phyloP scores from a whole-genome alignment of 768 basidiomycete species.

The Pulveroboletus ravenelii region DNA sequence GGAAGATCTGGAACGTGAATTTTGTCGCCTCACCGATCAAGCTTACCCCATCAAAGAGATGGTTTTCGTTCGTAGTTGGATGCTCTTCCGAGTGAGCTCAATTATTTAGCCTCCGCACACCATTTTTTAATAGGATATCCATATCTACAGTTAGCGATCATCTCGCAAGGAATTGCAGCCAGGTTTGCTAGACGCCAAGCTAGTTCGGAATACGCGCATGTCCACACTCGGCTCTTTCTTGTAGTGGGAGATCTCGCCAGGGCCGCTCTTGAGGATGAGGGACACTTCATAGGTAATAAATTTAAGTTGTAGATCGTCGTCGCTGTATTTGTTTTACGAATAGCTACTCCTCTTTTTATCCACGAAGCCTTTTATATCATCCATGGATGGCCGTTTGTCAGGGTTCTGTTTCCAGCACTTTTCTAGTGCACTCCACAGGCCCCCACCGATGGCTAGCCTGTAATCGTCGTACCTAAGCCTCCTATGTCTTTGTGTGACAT shows the following conservation, averaged over 20 bases:
- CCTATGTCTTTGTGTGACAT: constrained; percentile 7
- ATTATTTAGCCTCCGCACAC: neutral
- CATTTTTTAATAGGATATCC: constrained; percentile 1
- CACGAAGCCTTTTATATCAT: constrained; percentile 13
- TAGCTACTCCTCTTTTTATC: constrained; percentile 18
- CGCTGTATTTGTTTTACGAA: neutral
- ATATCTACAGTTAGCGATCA: constrained; percentile 59
- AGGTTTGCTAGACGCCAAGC: constrained; percentile 82
- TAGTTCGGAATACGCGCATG: constrained; percentile 72
- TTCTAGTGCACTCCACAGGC: constrained; percentile 17
- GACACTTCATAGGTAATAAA: constrained; percentile 24
- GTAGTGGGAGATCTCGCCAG: constrained; percentile 61
- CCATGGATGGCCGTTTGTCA: constrained; percentile 11
- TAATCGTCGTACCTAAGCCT: constrained; percentile 19
- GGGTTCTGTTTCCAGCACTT: constrained; percentile 17
- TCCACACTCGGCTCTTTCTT: constrained; percentile 46
- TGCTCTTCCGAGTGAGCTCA: constrained; percentile 65
- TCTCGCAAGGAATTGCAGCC: constrained; percentile 88
- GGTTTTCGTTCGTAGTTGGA: constrained; percentile 81
- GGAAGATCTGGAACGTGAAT: constrained; percentile 77
- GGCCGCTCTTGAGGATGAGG: constrained; percentile 52
- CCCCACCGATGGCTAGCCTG: constrained; percentile 12
- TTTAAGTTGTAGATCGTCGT: constrained; percentile 24
- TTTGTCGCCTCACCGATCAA: constrained; percentile 60
- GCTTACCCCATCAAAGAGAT: constrained; percentile 76